These are phyloP conservation scores for Didymella glomerata DNA, from an alignment of 2,329 filamentous ascomycete genomes.

Conservation along the genomic window DNA sequence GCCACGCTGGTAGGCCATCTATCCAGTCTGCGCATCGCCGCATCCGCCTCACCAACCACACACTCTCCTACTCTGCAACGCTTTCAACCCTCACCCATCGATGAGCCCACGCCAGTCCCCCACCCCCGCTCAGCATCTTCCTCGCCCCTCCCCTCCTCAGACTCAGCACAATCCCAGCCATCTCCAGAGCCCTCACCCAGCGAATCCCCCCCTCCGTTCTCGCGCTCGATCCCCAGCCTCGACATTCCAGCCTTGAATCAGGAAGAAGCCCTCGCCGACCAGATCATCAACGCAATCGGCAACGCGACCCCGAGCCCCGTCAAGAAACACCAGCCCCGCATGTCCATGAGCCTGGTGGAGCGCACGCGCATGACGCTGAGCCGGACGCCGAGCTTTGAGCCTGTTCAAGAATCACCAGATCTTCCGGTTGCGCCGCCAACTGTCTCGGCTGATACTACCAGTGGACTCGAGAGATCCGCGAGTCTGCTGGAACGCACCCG, in stretches of 20 bases:
- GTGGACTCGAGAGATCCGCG: constrained; percentile 14
- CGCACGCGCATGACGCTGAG: constrained; percentile 59
- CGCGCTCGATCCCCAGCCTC: constrained; percentile 29
- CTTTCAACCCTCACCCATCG: neutral
- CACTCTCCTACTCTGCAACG: constrained; percentile 9
- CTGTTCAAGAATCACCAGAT: constrained; percentile 37
- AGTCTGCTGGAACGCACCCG: constrained; percentile 74
- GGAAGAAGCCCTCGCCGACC: constrained; percentile 49
- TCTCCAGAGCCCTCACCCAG: constrained; percentile 9
- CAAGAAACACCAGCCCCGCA: constrained; percentile 50
- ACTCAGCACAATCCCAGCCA: constrained; percentile 7
- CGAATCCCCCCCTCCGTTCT: constrained; percentile 24
- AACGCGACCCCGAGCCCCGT: constrained; percentile 53
- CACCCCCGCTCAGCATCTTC: constrained; percentile 21
- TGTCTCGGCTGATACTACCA: constrained; percentile 20
- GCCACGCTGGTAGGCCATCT: constrained; percentile 36
- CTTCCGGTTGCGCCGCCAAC: constrained; percentile 19
- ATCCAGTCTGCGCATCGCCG: constrained; percentile 27
- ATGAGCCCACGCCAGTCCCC: constrained; percentile 3
- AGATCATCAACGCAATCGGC: constrained; percentile 52
- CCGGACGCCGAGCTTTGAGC: constrained; percentile 38
- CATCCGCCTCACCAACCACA: constrained; percentile 5
- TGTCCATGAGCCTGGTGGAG: constrained; percentile 56
- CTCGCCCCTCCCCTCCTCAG: constrained; percentile 30
- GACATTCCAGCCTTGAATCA: constrained; percentile 27